phyloP scores from a whole-genome alignment of 2,329 filamentous ascomycete genomes.

The Cercospora sp. region DNA sequence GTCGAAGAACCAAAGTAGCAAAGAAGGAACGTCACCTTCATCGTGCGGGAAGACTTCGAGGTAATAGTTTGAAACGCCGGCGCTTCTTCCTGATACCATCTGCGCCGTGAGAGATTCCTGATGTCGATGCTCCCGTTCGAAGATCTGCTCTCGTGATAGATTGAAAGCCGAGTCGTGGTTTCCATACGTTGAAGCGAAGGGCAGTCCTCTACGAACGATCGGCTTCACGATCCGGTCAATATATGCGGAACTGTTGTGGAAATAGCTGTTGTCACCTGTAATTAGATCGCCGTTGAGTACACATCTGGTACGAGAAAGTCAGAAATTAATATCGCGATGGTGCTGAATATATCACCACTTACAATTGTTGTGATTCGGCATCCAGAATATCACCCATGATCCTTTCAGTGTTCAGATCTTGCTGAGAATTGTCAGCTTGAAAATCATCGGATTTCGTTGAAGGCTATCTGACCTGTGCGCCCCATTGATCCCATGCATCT shows the following conservation, averaged over 20 bases:
- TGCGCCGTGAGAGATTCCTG: conserved; percentile 45
- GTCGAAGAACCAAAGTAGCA: conserved; percentile 73
- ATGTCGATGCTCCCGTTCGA: conserved; percentile 43
- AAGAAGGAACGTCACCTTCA: conserved; percentile 46
- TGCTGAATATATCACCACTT: conserved; percentile 45
- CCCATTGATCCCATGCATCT: conserved; percentile 42
- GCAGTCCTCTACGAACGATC: conserved; percentile 55
- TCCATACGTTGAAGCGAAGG: conserved; percentile 69
- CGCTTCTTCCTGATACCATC: conserved; percentile 42
- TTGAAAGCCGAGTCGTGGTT: conserved; percentile 68
- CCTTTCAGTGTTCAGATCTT: conserved; percentile 58
- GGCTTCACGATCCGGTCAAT: conserved; percentile 61
- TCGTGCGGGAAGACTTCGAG: conserved; percentile 50
- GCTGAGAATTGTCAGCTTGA: conserved; percentile 37
- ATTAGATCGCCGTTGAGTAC: conserved; percentile 61
- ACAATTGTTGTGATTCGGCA: conserved; percentile 58
- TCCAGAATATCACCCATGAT: conserved; percentile 62
- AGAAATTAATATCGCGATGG: too few relatives aligned
- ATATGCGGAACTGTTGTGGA: conserved; percentile 58
- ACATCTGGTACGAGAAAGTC: background rate
- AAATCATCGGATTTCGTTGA: too few relatives aligned
- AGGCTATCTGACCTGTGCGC: too few relatives aligned
- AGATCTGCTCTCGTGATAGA: conserved; percentile 51
- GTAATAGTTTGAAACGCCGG: conserved; percentile 57
- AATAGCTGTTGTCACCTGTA: conserved; percentile 63